Conservation (phyloP, 176 grass and related monocot species). For the Thinopyrum elongatum region DNA sequence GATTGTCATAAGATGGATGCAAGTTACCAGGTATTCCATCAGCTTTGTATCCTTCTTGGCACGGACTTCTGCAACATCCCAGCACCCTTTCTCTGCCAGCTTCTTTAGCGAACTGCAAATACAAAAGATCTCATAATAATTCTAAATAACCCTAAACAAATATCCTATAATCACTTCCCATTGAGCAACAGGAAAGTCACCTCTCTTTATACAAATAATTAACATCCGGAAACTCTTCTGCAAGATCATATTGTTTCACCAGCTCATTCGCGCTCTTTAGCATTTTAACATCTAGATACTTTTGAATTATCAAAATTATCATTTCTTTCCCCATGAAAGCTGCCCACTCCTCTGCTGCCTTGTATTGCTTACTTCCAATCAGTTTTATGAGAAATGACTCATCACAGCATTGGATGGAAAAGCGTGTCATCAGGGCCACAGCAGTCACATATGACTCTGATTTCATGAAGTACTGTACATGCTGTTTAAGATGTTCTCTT, state of each 20-base stretch:
- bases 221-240: conserved; percentile 80
- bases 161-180: background rate
- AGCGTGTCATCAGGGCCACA: conserved; percentile 68
- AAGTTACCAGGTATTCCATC: conserved; percentile 83
- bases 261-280: conserved; percentile 81
- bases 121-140: conserved; percentile 6
- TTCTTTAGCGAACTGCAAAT: conserved; percentile 77
- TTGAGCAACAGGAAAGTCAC: conserved; percentile 38
- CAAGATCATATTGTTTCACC: conserved; percentile 76
- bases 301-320: conserved; percentile 69
- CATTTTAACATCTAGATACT: conserved; percentile 75
- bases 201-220: conserved; percentile 87
- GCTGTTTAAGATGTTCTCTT: conserved; percentile 46
- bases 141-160: conserved; percentile 10
- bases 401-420: conserved; percentile 58
- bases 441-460: conserved; percentile 71
- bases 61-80: conserved; percentile 85
- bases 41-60: conserved; percentile 77
- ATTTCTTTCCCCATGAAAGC: conserved; percentile 71
- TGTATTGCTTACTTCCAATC: conserved; percentile 65
- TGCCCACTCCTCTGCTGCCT: conserved; percentile 76
- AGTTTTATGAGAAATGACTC: conserved; percentile 65
- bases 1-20: conserved; percentile 1
- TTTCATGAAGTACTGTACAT: conserved; percentile 47
- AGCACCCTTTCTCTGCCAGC: conserved; percentile 92